Base-by-base conservation (phyloP, 116 monocot species). In the Zostera marina region DNA sequence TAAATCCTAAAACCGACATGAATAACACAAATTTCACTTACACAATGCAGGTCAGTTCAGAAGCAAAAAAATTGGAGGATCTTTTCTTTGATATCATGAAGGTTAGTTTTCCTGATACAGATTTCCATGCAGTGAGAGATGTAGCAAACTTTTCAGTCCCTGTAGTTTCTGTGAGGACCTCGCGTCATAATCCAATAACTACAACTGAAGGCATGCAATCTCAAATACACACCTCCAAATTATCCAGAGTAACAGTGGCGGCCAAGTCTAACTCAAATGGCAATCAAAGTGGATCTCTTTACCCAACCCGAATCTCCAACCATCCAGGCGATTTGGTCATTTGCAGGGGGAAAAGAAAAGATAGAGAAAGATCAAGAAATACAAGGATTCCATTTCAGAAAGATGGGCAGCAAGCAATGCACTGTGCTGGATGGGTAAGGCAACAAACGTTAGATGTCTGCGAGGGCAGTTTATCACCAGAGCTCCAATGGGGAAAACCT, bases 331-430 rank as follows among this genome's bases (percentile, higher is more conserved):
- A 96, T 38, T 63, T 96, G 39, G 85, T 96, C 5, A 78, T 96
- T 41, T 76, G 79, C 77, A 96, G 85, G 76, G 88, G 80, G 79
- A 96, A 85, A 73, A 77, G 94, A 65, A 84, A 88, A 66, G 88
- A 96, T 41, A 66, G 88, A 70, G 88, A 80, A 12, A 87, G 79
- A 58, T 58, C 87, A 16, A 49, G 60, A 24, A 68, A 59, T 47
- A 9, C 39, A 13, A 62, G 71, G 45, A 17, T 42, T 11, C 22
- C 63, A 24, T 11, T 54, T 4, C 63, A 65, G 45, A 74, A 66
- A 54, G 81, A 70, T 44, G 26, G 17, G 1, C 48, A 52, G 0
- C 51, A 58, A 15, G 39, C 72, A 32, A 24, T 6, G 40, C 72
- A 56, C 21, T 44, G 54, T 0, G 47, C 7, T 26, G 21, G 63